phyloP scores from a whole-genome alignment of 2,329 filamentous ascomycete genomes.

The Fusarium tjaetaba region DNA sequence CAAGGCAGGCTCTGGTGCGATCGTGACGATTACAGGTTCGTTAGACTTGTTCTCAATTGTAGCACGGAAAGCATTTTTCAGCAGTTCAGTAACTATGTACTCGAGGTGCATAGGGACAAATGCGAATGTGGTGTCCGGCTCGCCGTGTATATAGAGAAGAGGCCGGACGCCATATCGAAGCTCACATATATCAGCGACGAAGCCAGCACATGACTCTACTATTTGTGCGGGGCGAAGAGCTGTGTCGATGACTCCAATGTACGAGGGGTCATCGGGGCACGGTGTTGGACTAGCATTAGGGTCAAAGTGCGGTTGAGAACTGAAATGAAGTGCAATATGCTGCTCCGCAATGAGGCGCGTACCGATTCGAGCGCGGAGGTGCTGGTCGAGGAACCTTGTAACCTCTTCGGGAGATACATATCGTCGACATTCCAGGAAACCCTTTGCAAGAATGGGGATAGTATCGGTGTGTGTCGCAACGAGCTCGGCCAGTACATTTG shows the following conservation, averaged over 20 bases:
- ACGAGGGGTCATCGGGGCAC: slow-evolving; percentile 67
- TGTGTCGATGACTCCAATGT: slow-evolving; percentile 96
- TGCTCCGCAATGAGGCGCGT: slow-evolving; percentile 95
- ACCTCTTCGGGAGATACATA: slow-evolving; percentile 87
- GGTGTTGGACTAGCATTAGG: slow-evolving; percentile 60
- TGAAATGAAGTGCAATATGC: slow-evolving; percentile 88
- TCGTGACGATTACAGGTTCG: slow-evolving; percentile 90
- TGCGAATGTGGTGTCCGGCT: slow-evolving; percentile 87
- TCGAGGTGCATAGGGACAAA: slow-evolving; percentile 96
- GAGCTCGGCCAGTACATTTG: slow-evolving; percentile 92
- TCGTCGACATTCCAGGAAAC: slow-evolving; percentile 91
- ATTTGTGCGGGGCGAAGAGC: slow-evolving; percentile 83
- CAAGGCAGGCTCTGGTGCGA: slow-evolving; percentile 74
- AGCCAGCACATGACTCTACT: slow-evolving; percentile 85
- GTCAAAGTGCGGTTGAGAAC: slow-evolving; percentile 74
- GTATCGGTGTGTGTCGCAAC: slow-evolving; percentile 95
- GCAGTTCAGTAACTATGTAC: slow-evolving; percentile 94
- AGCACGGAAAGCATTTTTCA: slow-evolving; percentile 97
- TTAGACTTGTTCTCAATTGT: slow-evolving; percentile 85
- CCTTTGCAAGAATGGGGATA: slow-evolving; percentile 89
- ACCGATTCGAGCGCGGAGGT: slow-evolving; percentile 91
- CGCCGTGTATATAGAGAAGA: slow-evolving; percentile 81
- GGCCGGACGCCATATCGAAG: slow-evolving; percentile 93
- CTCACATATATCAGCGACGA: slow-evolving; percentile 96
- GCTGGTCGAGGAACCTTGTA: slow-evolving; percentile 92